Base-by-base conservation (phyloP, 202 grass and related monocot species). In the Zoysia matrella region DNA sequence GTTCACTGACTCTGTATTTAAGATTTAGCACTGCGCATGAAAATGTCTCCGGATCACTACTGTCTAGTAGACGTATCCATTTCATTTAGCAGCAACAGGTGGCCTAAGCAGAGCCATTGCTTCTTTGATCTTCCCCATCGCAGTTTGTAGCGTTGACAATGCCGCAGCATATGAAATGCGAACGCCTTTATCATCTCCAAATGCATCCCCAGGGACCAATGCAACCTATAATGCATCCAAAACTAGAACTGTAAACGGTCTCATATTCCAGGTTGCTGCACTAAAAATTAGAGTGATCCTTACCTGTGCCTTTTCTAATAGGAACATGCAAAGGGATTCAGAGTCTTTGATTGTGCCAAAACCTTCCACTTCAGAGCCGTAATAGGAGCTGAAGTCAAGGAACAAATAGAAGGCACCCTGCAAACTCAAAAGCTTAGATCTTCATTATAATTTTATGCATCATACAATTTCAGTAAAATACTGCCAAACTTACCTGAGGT, bases 401-500 rank as follows among this genome's bases (percentile, higher is more conserved):
- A 97, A 97, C 72, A 97, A 77, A 79, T 97, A 97, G 81, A 97
- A 97, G 49, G 94, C 94, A 9, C 94, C 94, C 94, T 97, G 87
- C 10, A 79, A 86, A 85, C 62, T 52, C n/a, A n/a, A 62, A 48
- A 76, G 46, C 4, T 88, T 80, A 88, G 71, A 53, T 50, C 15
- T 15, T 73, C 1, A 30, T 30, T 30, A 30, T 30, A 30, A 30
- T 56, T 84, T 48, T 0, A 53, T 7, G 54, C 54, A 6, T 3
- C 2, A 53, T 18, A 65, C 14, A 65, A 30, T 60, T 39, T 49
- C 48, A 54, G 40, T 12, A 2, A 48, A 63, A 30, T 50, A 56
- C 1, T 47, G 2, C n/a, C 30, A 48, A 65, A 67, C 51, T 81
- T 81, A 94, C 94, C 85, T 94, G 87, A 56, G 94, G 94, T 75